phyloP scores from a whole-genome alignment of 1,139 yeast genomes.

The Magnusiomyces sp. region DNA sequence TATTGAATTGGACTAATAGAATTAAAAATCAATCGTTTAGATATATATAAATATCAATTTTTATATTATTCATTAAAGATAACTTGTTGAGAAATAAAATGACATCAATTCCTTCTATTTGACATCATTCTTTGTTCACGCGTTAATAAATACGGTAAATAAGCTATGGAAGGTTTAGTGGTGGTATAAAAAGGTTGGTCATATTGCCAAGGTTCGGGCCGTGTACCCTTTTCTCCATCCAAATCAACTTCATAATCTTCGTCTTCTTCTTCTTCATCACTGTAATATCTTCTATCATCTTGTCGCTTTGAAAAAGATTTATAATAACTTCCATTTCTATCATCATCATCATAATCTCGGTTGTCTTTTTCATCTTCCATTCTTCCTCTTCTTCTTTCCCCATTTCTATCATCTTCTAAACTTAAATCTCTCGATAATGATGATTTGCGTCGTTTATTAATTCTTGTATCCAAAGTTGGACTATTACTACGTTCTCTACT shows the following conservation, averaged over 20 bases:
- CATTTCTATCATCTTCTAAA: not conserved
- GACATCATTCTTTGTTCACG: slow-evolving; percentile 1
- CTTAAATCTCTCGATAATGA: too few species aligned
- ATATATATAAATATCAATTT: too few species aligned
- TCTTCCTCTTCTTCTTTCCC: slow-evolving; percentile 8
- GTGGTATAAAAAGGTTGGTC: not conserved
- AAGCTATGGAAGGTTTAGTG: not conserved
- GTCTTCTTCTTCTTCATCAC: not conserved
- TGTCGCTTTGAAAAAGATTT: not conserved
- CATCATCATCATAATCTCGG: not conserved
- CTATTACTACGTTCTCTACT: not conserved
- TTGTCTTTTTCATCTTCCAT: slow-evolving; percentile 7
- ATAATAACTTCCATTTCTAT: not conserved
- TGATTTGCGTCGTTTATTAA: not conserved
- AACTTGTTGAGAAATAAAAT: too few species aligned
- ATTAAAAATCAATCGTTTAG: too few species aligned
- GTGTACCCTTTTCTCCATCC: not conserved
- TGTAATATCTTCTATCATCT: not conserved
- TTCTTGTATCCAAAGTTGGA: not conserved
- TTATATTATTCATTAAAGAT: too few species aligned
- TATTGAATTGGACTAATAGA: too few species aligned
- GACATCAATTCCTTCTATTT: too few species aligned
- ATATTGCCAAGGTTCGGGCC: not conserved
- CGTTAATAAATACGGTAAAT: slow-evolving; percentile 1
- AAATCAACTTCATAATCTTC: not conserved